A percentile compares a stretch with the other conserved stretches of the same genome.
phyloP scores from a whole-genome alignment of 2,329 filamentous ascomycete genomes.

The Beauveria pseudobassiana region DNA sequence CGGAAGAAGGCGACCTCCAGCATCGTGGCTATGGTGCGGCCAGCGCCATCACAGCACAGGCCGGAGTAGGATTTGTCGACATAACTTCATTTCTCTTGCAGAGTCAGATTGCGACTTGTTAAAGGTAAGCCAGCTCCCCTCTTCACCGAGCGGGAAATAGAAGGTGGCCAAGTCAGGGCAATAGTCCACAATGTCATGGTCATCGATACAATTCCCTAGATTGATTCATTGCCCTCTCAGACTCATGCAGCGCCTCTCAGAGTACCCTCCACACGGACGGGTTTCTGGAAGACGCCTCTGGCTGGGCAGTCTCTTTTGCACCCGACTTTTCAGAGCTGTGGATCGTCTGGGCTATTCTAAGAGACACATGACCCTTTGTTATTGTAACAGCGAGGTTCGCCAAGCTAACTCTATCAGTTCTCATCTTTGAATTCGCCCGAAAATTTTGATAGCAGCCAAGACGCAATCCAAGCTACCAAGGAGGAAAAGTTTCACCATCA shows the following conservation, averaged over 20 bases:
- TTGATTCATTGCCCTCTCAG: constrained; percentile 26
- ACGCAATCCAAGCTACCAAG: constrained; percentile 20
- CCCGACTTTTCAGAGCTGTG: constrained; percentile 40
- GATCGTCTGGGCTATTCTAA: constrained; percentile 40
- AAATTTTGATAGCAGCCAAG: constrained; percentile 22
- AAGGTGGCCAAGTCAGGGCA: constrained; percentile 52
- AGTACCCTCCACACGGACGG: constrained; percentile 37
- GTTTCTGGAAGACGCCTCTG: constrained; percentile 22
- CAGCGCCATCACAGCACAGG: constrained; percentile 59
- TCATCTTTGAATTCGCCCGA: constrained; percentile 20
- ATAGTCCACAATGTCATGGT: constrained; percentile 44
- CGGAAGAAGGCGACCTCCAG: constrained; percentile 37
- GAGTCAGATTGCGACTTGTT: constrained; percentile 53
- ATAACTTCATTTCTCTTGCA: constrained; percentile 62
- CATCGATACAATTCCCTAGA: constrained; percentile 66
- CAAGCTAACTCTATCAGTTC: constrained; percentile 30
- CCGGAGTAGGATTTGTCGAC: constrained; percentile 71
- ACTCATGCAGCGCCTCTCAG: constrained; percentile 15
- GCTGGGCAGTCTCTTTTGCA: constrained; percentile 33
- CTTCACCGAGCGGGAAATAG: constrained; percentile 36
- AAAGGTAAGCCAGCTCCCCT: constrained; percentile 26
- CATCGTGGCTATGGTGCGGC: constrained; percentile 78
- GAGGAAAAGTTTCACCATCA: constrained; percentile 27
- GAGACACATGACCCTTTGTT: constrained; percentile 37
- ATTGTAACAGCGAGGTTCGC: constrained; percentile 11